Conservation (phyloP, 2,329 filamentous ascomycete species). For the Neoarthrinium moseri region DNA sequence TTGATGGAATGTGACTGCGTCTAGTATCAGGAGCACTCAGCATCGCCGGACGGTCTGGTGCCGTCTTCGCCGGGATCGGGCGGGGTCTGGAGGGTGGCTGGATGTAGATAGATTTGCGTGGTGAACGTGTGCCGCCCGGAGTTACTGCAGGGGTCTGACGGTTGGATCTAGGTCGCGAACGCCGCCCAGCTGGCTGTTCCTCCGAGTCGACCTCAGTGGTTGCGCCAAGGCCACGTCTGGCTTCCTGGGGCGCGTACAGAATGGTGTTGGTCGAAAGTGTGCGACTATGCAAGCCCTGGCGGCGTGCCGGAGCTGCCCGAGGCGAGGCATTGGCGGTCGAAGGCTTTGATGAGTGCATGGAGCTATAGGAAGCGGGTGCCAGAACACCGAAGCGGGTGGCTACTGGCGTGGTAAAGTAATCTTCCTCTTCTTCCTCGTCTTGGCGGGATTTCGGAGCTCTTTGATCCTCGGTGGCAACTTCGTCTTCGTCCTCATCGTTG, state of each 20-base stretch:
- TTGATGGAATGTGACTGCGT: constrained; percentile 54
- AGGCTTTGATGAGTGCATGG: constrained; percentile 20
- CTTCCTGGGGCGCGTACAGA: constrained; percentile 70
- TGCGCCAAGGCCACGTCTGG: constrained; percentile 27
- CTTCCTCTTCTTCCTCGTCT: constrained; percentile 36
- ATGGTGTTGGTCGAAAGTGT: constrained; percentile 82
- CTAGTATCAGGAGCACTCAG: constrained; percentile 46
- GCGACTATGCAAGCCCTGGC: constrained; percentile 59
- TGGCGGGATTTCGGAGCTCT: constrained; percentile 21
- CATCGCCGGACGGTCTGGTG: constrained; percentile 54
- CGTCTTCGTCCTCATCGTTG: constrained; percentile 70
- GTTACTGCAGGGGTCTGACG: constrained; percentile 34
- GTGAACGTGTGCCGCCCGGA: constrained; percentile 43
- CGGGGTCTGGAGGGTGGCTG: constrained; percentile 50
- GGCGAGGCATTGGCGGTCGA: constrained; percentile 32
- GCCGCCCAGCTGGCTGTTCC: constrained; percentile 22
- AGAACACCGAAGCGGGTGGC: constrained; percentile 36
- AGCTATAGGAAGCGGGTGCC: constrained; percentile 30
- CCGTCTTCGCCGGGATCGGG: constrained; percentile 56
- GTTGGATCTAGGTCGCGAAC: constrained; percentile 35
- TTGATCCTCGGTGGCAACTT: constrained; percentile 38
- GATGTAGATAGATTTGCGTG: constrained; percentile 42
- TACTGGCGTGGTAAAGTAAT: constrained; percentile 56
- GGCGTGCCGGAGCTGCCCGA: constrained; percentile 26
- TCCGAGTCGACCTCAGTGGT: constrained; percentile 39